Evolutionary conservation across 805 yeast genomes (phyloP), one percentile per base, ranked within the genome.

Genomic region (Candida jianshihensis): DNA sequence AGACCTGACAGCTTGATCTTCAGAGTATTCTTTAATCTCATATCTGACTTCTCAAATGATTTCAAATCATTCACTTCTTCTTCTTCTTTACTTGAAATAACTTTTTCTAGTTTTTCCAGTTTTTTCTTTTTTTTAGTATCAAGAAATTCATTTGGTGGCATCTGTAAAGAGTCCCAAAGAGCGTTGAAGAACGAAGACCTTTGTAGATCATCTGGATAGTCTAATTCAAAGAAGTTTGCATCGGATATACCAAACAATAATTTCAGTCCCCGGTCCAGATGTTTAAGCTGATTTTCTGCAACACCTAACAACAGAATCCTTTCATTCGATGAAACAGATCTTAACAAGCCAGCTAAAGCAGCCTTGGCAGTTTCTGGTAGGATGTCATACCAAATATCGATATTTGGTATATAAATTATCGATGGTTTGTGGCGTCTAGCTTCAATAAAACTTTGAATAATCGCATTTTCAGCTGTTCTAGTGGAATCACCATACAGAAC

Each of bases 371-470:
- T 68, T 11, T 71, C 75, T 0, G 87, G 74, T 26, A 85, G 71
- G 4, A 85, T 78, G 10, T 63, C 68, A 37, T 70, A 64, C 88
- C 96, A 87, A 9, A 78, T 71, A 39, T 87, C 87, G 35, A 87
- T 62, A 51, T 83, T 82, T 4, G 97, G 96, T 34, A 92, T 74
- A 54, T 74, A 82, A 3, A 92, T 62, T 13, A 92, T 80, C 8
- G 95, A 74, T 0, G 97, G 98, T 40, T 83, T 82, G 44, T 90
- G 94, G 52, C 95, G 74, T 44, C 84, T 74, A 6, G 95, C 92
- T 59, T 92, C 98, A 17, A 82, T 67, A 50, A 92, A 81, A 28
- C 83, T 70, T 53, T 86, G 96, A 20, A 90, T 84, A 16, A 88
- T 70, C 1, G 83, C 71, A 51, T 86, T 81, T 56, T 92, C 98